phyloP scores from a whole-genome alignment of 371 early-diverging fungal species.

The Mortierella sp. region DNA sequence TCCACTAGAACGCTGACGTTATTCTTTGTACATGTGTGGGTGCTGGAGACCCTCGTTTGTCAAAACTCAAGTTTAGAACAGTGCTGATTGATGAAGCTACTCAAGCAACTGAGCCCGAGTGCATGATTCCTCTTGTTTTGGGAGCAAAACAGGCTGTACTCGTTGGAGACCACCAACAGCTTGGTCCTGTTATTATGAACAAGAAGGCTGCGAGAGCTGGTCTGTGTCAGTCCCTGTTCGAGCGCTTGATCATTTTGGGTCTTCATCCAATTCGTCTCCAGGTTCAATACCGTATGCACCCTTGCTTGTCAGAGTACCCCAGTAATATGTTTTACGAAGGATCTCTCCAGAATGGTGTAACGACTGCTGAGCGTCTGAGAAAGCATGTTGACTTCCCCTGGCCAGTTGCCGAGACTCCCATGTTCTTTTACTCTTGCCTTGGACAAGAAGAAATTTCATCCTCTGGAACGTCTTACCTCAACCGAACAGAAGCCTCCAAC shows the following conservation, averaged over 20 bases:
- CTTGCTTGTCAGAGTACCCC: slow-evolving; percentile 97
- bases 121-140: slow-evolving; percentile 96
- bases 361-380: slow-evolving; percentile 90
- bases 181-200: slow-evolving; percentile 98
- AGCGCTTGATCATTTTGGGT: slow-evolving; percentile 93
- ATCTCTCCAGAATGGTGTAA: slow-evolving; percentile 96
- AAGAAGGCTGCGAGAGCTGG: slow-evolving; percentile 97
- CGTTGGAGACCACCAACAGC: slow-evolving; percentile 99
- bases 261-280: slow-evolving; percentile 95
- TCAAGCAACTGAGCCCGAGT: slow-evolving; percentile 98
- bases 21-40: slow-evolving; percentile 98
- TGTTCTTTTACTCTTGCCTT: slow-evolving; percentile 95
- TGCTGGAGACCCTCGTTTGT: slow-evolving; percentile 96
- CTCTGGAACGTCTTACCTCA: slow-evolving; percentile 97
- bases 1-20: slow-evolving; percentile 89
- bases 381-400: slow-evolving; percentile 94
- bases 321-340: slow-evolving; percentile 99
- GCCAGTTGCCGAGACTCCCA: slow-evolving; percentile 93
- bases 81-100: slow-evolving; percentile 99
- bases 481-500: slow-evolving; percentile 91
- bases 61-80: slow-evolving; percentile 89
- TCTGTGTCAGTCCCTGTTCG: slow-evolving; percentile 96
- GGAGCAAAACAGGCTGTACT: slow-evolving; percentile 97
- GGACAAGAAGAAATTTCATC: slow-evolving; percentile 97
- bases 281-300: slow-evolving; percentile 99